phyloP scores from a whole-genome alignment of 1,284 basidiomycete species.

The Xerocomus minutiporus region DNA sequence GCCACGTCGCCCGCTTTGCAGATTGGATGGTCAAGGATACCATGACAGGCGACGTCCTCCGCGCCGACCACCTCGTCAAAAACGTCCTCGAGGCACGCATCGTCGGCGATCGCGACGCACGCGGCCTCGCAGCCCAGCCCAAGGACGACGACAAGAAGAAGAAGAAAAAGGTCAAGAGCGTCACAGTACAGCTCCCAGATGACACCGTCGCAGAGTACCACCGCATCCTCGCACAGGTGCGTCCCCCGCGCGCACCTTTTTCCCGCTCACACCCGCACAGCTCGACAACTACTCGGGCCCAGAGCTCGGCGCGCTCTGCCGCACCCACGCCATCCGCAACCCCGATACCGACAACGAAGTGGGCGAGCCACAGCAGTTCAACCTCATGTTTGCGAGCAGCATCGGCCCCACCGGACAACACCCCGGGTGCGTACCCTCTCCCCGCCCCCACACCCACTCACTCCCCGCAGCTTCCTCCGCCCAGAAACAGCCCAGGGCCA shows the following conservation, averaged over 20 bases:
- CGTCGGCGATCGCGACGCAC: slow-evolving; percentile 90
- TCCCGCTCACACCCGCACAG: slow-evolving; percentile 38
- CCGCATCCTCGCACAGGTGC: slow-evolving; percentile 77
- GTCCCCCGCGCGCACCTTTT: slow-evolving; percentile 22
- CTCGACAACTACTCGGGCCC: slow-evolving; percentile 94
- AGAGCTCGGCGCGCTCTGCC: slow-evolving; percentile 85
- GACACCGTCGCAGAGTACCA: slow-evolving; percentile 77
- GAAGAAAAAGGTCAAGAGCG: slow-evolving; percentile 79
- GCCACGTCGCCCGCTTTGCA: slow-evolving; percentile 96
- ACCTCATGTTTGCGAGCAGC: slow-evolving; percentile 97
- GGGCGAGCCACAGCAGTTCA: slow-evolving; percentile 92
- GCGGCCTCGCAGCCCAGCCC: slow-evolving; percentile 57
- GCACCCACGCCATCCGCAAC: slow-evolving; percentile 79
- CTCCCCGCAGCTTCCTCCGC: slow-evolving; percentile 66
- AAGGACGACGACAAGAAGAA: slow-evolving; percentile 69
- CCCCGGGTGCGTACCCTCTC: slow-evolving; percentile 45
- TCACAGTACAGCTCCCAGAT: slow-evolving; percentile 77
- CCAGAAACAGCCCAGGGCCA: slow-evolving; percentile 99
- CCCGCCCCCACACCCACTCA: too few relatives aligned
- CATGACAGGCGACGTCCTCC: slow-evolving; percentile 92
- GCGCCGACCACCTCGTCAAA: slow-evolving; percentile 96
- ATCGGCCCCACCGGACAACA: slow-evolving; percentile 98
- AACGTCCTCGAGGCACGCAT: slow-evolving; percentile 88
- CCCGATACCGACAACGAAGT: slow-evolving; percentile 93
- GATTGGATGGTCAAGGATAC: slow-evolving; percentile 99